Percentiles rank a stretch among this genome's conserved stretches.
phyloP scores from a whole-genome alignment of 169 alveolate genomes.

The Cryptosporidium xiaoi region DNA sequence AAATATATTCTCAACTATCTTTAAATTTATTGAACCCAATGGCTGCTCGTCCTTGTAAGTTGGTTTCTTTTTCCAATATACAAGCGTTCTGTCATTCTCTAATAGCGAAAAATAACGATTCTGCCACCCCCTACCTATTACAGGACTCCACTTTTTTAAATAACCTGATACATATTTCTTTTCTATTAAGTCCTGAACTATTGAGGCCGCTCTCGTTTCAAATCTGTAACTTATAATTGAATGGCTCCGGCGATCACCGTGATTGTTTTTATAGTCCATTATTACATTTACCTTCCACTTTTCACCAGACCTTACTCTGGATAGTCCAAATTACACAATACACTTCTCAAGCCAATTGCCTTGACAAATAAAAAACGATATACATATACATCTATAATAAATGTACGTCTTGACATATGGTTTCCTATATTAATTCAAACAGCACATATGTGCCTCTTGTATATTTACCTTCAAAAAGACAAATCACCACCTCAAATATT shows the following conservation, averaged over 20 bases:
- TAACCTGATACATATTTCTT: slow-evolving; percentile 62
- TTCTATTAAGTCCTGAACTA: slow-evolving; percentile 68
- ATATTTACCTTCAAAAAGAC: no score
- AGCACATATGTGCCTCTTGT: no score
- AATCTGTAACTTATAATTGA: slow-evolving; percentile 6
- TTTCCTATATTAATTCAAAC: no score
- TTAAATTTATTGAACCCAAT: slow-evolving; percentile 52
- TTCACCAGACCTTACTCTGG: no score
- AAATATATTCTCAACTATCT: slow-evolving; percentile 66
- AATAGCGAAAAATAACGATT: slow-evolving; percentile 54
- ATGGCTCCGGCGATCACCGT: background rate
- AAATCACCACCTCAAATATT: no score
- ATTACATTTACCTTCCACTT: no score
- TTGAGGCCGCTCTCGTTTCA: slow-evolving; percentile 53
- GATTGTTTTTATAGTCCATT: no score
- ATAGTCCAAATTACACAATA: no score
- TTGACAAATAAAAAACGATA: no score
- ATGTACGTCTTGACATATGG: no score
- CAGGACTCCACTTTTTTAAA: slow-evolving; percentile 72
- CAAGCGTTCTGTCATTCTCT: slow-evolving; percentile 56
- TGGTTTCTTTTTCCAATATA: slow-evolving; percentile 63
- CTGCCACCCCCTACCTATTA: slow-evolving; percentile 74
- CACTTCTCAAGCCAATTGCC: no score
- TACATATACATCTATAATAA: no score
- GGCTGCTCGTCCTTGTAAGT: slow-evolving; percentile 67